These are phyloP conservation scores for Sporothrix globosa DNA, from an alignment of 2,329 filamentous ascomycete species.

Conservation along the genomic window DNA sequence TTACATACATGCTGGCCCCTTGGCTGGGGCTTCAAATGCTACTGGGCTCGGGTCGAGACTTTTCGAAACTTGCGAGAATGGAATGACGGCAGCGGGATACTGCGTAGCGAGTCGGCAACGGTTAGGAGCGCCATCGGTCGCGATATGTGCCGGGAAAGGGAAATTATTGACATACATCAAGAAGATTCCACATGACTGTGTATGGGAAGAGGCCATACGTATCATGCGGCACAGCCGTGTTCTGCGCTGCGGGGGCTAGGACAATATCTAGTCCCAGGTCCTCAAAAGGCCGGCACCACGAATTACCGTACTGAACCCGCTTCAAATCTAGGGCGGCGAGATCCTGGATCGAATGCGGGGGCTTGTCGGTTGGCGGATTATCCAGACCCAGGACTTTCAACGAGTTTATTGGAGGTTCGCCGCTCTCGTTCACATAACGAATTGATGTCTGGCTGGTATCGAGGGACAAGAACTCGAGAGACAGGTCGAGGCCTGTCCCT, in stretches of 20 bases:
- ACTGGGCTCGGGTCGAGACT: no score
- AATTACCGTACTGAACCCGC: background rate
- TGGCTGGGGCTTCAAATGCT: no score
- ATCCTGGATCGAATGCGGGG: background rate
- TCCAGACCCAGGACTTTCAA: background rate
- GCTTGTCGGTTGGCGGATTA: no score
- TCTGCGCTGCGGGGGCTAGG: conserved; percentile 14
- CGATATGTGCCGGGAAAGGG: no score
- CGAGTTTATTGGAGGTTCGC: conserved; percentile 16
- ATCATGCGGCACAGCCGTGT: conserved; percentile 25
- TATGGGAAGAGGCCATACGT: conserved; percentile 21
- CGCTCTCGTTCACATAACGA: conserved; percentile 13
- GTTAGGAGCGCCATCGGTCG: no score
- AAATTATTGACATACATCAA: conserved; percentile 3
- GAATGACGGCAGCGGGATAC: no score
- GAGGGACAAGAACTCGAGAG: conserved; percentile 20
- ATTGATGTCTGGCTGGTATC: conserved; percentile 7
- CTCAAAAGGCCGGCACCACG: conserved; percentile 9
- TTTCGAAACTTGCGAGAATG: no score
- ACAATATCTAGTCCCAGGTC: conserved; percentile 8
- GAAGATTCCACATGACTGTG: conserved; percentile 10
- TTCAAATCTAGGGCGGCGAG: background rate
- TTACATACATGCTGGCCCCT: no score
- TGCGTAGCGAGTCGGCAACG: no score
- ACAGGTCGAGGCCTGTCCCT: conserved; percentile 2